phyloP scores from a whole-genome alignment of 169 alveolate genomes.

The Eimeria sp. region DNA sequence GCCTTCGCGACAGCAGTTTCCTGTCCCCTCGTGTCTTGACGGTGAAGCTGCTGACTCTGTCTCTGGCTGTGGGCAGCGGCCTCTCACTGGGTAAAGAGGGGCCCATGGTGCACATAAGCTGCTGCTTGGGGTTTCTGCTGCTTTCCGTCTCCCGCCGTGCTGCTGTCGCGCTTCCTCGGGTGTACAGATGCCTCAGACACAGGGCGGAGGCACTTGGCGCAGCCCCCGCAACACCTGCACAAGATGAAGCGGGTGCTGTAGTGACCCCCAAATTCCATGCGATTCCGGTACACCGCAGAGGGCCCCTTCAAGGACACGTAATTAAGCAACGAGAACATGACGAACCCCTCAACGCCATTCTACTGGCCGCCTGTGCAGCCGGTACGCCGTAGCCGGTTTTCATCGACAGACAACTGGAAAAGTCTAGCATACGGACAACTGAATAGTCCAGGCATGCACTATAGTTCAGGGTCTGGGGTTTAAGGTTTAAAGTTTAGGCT shows the following conservation, averaged over 20 bases:
- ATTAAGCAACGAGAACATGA: background rate
- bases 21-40: slow-evolving; percentile 77
- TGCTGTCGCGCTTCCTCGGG: slow-evolving; percentile 12
- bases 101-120: slow-evolving; percentile 91
- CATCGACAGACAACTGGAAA: no score
- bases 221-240: background rate
- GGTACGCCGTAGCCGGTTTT: background rate
- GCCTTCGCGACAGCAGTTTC: slow-evolving; percentile 53
- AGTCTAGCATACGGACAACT: no score
- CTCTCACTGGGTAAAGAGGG: slow-evolving; percentile 90
- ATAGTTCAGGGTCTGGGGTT: background rate
- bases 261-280: background rate
- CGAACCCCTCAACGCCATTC: slow-evolving; percentile 22
- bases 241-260: background rate
- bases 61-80: slow-evolving; percentile 89
- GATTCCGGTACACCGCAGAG: slow-evolving; percentile 22
- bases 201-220: slow-evolving; percentile 15
- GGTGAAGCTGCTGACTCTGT: slow-evolving; percentile 85
- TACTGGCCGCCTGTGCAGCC: slow-evolving; percentile 37
- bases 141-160: slow-evolving; percentile 11
- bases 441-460: no score
- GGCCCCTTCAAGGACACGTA: background rate
- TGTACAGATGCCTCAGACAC: background rate
- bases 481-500: background rate
- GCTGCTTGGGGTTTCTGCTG: slow-evolving; percentile 81